phyloP scores from a whole-genome alignment of 768 basidiomycete species.

The Leccinum uliginosum region DNA sequence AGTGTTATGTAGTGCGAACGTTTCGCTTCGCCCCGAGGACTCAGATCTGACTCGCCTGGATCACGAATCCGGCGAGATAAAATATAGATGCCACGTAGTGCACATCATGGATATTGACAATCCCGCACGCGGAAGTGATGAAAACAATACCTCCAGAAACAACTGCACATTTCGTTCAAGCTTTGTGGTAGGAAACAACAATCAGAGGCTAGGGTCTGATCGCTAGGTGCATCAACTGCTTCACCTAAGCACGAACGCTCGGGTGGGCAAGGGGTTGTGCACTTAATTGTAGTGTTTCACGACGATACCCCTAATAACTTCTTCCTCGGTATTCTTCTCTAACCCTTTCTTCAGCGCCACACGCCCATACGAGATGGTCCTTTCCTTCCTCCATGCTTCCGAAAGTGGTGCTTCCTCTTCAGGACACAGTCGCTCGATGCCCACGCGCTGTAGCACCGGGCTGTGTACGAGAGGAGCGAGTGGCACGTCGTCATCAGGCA shows the following conservation, averaged over 20 bases:
- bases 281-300: conserved; percentile 54
- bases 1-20: no score
- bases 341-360: conserved; percentile 34
- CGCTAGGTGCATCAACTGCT: no score
- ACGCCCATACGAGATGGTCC: conserved; percentile 50
- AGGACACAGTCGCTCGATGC: conserved; percentile 34
- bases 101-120: not conserved
- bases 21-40: no score
- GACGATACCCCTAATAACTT: conserved; percentile 48
- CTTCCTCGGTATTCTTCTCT: conserved; percentile 47
- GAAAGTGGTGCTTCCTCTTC: conserved; percentile 44
- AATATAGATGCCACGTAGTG: not conserved
- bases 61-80: no score
- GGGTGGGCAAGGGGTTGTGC: not conserved
- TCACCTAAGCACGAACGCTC: not conserved
- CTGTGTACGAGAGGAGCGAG: conserved; percentile 41
- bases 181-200: no score
- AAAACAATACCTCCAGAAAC: not conserved
- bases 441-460: conserved; percentile 43
- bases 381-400: conserved; percentile 45
- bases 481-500: conserved; percentile 47
- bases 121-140: not conserved
- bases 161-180: not conserved
- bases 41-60: no score
- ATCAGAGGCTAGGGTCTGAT: no score